These are phyloP conservation scores for Globisporangium orthogonon DNA, from an alignment of 352 stramenopile genomes.

Conservation along the genomic window DNA sequence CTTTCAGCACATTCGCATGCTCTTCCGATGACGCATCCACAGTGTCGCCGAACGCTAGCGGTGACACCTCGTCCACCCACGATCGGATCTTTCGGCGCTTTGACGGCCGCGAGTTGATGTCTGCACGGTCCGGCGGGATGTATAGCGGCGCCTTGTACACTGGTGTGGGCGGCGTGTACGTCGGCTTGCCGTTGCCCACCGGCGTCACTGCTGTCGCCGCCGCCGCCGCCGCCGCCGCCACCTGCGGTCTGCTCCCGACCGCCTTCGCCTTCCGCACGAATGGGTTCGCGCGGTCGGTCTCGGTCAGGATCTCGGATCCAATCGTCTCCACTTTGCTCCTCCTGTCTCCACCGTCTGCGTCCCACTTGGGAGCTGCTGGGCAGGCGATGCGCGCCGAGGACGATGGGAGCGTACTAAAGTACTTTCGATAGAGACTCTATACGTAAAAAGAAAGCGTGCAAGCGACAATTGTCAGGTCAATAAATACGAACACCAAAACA, in stretches of 20 bases:
- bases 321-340: conserved; percentile 29
- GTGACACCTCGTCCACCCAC: conserved; percentile 75
- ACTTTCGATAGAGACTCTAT: conserved; percentile 72
- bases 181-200: conserved; percentile 19
- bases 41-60: conserved; percentile 54
- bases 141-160: conserved; percentile 72
- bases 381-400: conserved; percentile 36
- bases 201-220: conserved; percentile 7
- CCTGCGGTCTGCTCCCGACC: conserved; percentile 2
- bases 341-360: conserved; percentile 32
- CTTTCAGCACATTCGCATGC: conserved; percentile 40
- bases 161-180: conserved; percentile 24
- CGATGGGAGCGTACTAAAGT: conserved; percentile 61
- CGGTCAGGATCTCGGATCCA: conserved; percentile 58
- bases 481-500: no score
- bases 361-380: conserved; percentile 59
- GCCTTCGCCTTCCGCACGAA: conserved; percentile 45
- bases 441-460: no score
- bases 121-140: conserved; percentile 51
- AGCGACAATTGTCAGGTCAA: no score
- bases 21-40: conserved; percentile 58
- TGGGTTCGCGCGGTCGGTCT: conserved; percentile 48
- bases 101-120: conserved; percentile 34
- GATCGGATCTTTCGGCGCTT: conserved; percentile 86
- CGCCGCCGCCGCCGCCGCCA: no score